Percentiles rank a stretch among this genome's conserved stretches.
Conservation (phyloP, 805 yeast genomes). For the Phaffomyces thermotolerans region DNA sequence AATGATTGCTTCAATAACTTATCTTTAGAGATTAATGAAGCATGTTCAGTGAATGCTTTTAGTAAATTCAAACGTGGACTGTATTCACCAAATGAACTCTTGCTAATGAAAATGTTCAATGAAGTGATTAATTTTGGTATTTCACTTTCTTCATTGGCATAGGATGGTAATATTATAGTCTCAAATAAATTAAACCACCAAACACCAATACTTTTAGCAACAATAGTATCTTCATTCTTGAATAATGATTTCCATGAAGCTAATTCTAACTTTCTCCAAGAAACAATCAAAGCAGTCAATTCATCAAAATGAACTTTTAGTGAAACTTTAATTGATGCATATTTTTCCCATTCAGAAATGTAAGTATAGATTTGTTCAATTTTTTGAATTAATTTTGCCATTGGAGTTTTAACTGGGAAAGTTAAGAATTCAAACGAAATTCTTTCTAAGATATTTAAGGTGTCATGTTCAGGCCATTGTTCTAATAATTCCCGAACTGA, state of each 20-base stretch:
- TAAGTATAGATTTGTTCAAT: slow-evolving; percentile 80
- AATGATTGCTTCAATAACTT: slow-evolving; percentile 34
- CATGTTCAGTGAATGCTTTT: slow-evolving; percentile 56
- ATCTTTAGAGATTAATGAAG: slow-evolving; percentile 26
- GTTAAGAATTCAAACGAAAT: slow-evolving; percentile 59
- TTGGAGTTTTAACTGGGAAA: slow-evolving; percentile 60
- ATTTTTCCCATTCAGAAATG: slow-evolving; percentile 89
- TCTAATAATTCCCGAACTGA: slow-evolving; percentile 40
- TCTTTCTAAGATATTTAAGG: slow-evolving; percentile 58
- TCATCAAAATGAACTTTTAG: slow-evolving; percentile 47
- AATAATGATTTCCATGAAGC: slow-evolving; percentile 79
- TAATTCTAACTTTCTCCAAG: slow-evolving; percentile 88
- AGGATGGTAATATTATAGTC: slow-evolving; percentile 49
- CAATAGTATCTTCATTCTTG: slow-evolving; percentile 46
- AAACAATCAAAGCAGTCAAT: slow-evolving; percentile 62
- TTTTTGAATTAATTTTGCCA: slow-evolving; percentile 72
- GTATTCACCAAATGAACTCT: slow-evolving; percentile 73
- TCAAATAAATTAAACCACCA: slow-evolving; percentile 95
- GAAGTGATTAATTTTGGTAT: slow-evolving; percentile 42
- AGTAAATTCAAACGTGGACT: slow-evolving; percentile 50
- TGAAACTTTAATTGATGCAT: slow-evolving; percentile 74
- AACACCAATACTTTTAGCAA: slow-evolving; percentile 49
- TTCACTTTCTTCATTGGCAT: slow-evolving; percentile 30
- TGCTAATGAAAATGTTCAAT: slow-evolving; percentile 67
- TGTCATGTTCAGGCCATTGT: slow-evolving; percentile 95